phyloP scores from a whole-genome alignment of 768 basidiomycete species.

The Trametes cubensis region DNA sequence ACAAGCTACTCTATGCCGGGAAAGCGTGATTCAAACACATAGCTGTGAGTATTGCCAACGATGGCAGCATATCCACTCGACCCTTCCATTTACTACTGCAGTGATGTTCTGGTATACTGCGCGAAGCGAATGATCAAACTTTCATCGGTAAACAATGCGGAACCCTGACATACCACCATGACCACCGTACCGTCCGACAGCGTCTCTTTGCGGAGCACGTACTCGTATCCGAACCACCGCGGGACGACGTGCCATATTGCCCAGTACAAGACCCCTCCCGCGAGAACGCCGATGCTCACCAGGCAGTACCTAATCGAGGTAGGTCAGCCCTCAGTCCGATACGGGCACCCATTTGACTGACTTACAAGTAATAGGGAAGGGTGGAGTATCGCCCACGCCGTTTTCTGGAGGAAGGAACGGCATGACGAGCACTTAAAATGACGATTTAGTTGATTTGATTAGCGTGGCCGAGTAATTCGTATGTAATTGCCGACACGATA shows the following conservation, averaged over 20 bases:
- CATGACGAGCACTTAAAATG: conserved; percentile 46
- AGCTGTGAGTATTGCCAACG: too few relatives aligned
- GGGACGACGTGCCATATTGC: conserved; percentile 55
- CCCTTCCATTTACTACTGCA: too few relatives aligned
- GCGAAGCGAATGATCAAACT: too few relatives aligned
- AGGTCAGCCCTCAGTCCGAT: not conserved
- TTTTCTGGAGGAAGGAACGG: conserved; percentile 59
- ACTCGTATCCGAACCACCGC: conserved; percentile 48
- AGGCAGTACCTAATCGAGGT: conserved; percentile 47
- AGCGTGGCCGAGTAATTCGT: too few relatives aligned
- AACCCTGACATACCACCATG: conserved; percentile 41
- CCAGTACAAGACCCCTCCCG: conserved; percentile 54
- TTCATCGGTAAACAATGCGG: too few relatives aligned
- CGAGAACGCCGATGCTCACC: conserved; percentile 52
- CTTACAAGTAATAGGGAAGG: conserved; percentile 57
- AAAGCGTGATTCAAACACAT: too few relatives aligned
- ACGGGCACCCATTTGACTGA: not conserved
- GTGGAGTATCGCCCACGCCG: conserved; percentile 58
- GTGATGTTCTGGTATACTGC: too few relatives aligned
- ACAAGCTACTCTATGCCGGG: too few relatives aligned
- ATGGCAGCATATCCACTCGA: too few relatives aligned
- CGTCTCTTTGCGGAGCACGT: conserved; percentile 49
- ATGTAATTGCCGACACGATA: too few relatives aligned
- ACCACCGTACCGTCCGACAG: conserved; percentile 57
- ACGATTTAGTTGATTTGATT: conserved; percentile 27